Evolutionary conservation across 1,284 basidiomycete genomes (phyloP).

Genomic region (Thelephora terrestris): DNA sequence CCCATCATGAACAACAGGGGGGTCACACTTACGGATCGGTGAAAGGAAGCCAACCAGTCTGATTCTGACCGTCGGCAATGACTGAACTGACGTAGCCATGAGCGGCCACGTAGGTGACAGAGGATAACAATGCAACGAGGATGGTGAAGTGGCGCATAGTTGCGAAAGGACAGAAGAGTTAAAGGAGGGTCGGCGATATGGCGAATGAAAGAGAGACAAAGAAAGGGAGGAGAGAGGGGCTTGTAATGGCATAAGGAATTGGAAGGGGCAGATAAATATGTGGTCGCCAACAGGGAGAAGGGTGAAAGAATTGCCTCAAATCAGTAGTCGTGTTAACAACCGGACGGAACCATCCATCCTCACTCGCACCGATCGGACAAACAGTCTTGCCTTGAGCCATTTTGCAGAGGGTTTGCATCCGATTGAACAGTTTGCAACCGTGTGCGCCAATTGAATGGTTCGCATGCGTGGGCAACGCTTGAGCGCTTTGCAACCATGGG

Average conservation of each 20-base stretch:
- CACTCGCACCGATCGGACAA: too few species aligned
- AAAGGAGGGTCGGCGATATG: neutral
- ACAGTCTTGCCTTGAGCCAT: too few species aligned
- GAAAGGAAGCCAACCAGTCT: conserved; percentile 20
- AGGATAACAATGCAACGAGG: conserved; percentile 8
- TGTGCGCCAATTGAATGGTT: too few species aligned
- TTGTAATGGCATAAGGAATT: neutral
- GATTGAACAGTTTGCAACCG: too few species aligned
- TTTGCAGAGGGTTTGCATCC: too few species aligned
- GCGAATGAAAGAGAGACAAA: neutral
- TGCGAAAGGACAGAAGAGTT: neutral
- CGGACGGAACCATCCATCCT: too few species aligned
- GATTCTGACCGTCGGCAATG: conserved; percentile 15
- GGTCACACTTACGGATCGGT: conserved; percentile 16
- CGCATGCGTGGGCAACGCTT: too few species aligned
- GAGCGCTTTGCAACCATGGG: too few species aligned
- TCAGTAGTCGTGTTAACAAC: too few species aligned
- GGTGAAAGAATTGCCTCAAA: too few species aligned
- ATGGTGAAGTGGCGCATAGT: neutral
- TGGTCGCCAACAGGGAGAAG: too few species aligned
- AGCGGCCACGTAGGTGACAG: conserved; percentile 13
- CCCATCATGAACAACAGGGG: neutral
- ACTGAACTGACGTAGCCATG: conserved; percentile 19
- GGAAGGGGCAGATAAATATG: neutral
- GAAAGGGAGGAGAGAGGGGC: neutral